phyloP scores from a whole-genome alignment of 805 yeast genomes.

The Candida tammaniensis region DNA sequence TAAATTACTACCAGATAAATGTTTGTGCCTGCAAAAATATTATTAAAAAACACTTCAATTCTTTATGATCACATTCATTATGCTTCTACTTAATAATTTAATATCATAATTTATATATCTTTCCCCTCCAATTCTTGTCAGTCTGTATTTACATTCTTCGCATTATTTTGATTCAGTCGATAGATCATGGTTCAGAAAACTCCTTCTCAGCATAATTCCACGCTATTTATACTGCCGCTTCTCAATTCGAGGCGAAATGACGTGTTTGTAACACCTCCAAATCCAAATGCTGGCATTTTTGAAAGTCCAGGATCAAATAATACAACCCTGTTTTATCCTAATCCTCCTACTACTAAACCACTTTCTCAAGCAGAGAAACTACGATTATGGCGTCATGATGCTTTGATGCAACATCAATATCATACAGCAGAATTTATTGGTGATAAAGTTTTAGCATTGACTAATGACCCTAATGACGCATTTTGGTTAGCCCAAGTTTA shows the following conservation, averaged over 20 bases:
- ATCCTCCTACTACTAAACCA: conserved; percentile 5
- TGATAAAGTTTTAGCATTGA: conserved; percentile 80
- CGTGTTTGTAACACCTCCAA: conserved; percentile 47
- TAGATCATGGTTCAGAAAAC: conserved; percentile 19
- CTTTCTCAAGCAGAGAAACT: conserved; percentile 80
- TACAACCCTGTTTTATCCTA: conserved; percentile 33
- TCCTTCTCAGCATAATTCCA: conserved; percentile 65
- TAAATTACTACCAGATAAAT: not conserved
- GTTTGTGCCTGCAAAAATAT: no score
- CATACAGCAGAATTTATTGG: conserved; percentile 88
- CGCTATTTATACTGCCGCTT: conserved; percentile 70
- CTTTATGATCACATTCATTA: no score
- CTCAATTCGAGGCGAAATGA: conserved; percentile 43
- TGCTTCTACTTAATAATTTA: no score
- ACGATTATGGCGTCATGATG: conserved; percentile 90
- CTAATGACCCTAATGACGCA: conserved; percentile 88
- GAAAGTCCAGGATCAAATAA: conserved; percentile 39
- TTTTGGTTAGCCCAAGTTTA: conserved; percentile 95
- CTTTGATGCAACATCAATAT: conserved; percentile 87
- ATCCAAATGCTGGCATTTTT: conserved; percentile 41
- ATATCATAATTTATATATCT: no score
- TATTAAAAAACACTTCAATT: no score
- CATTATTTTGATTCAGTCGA: no score
- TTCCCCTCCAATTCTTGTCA: no score
- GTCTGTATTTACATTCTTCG: no score